phyloP scores from a whole-genome alignment of 2,329 filamentous ascomycete genomes.

The Ceratocystis variospora region DNA sequence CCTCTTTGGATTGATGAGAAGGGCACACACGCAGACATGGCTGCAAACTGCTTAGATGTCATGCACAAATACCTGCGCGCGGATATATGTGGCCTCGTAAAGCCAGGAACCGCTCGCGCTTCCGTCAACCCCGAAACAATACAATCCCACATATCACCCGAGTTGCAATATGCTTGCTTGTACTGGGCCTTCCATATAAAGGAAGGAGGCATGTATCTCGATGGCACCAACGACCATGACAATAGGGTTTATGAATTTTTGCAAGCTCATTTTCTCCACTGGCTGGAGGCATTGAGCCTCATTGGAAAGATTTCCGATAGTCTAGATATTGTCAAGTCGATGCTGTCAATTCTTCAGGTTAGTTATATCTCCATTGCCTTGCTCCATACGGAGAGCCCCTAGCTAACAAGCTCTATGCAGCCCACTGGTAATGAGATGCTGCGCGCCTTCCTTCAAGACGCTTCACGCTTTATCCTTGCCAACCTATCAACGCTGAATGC shows the following conservation, averaged over 20 bases:
- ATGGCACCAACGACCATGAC: conserved; percentile 23
- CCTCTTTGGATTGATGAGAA: neutral
- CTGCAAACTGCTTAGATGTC: neutral
- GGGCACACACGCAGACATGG: neutral
- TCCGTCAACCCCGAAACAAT: neutral
- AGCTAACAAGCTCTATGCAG: neutral
- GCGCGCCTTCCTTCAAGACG: neutral
- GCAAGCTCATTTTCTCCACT: neutral
- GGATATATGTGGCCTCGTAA: neutral
- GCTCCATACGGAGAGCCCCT: neutral
- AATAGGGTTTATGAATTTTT: conserved; percentile 23
- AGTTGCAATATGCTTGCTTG: neutral
- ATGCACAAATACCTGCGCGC: neutral
- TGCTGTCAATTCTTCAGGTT: neutral
- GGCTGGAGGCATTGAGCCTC: neutral
- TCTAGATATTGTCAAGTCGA: neutral
- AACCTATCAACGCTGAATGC: neutral
- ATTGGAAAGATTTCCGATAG: neutral
- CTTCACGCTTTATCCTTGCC: neutral
- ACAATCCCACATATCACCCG: neutral
- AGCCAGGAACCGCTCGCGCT: neutral
- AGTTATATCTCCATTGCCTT: neutral
- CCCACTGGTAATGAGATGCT: neutral
- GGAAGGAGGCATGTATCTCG: conserved; percentile 9
- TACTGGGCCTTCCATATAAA: neutral